phyloP scores from a whole-genome alignment of 2,329 filamentous ascomycete species.

The Alternaria tenuissima region DNA sequence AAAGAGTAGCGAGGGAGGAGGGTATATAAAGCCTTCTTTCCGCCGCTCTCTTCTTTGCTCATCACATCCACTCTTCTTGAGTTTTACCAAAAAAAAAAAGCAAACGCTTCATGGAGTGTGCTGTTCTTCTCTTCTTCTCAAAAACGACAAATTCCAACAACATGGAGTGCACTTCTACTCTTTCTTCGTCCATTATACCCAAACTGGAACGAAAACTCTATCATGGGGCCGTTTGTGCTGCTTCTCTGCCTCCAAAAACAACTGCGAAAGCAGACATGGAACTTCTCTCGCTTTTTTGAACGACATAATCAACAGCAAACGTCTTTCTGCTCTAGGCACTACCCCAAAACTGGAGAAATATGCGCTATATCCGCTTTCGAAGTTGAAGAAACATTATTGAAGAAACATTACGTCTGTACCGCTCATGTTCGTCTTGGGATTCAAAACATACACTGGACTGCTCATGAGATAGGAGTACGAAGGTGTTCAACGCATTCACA shows the following conservation, averaged over 20 bases:
- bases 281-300: too few relatives aligned
- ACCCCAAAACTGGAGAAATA: accelerated
- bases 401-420: neutral
- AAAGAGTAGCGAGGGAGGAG: too few relatives aligned
- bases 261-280: too few relatives aligned
- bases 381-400: too few relatives aligned
- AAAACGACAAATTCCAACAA: too few relatives aligned
- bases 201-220: neutral
- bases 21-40: too few relatives aligned
- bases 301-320: too few relatives aligned
- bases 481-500: neutral
- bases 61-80: too few relatives aligned
- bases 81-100: too few relatives aligned
- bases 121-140: neutral
- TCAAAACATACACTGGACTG: neutral
- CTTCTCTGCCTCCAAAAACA: too few relatives aligned
- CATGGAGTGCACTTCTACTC: neutral
- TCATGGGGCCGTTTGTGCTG: too few relatives aligned
- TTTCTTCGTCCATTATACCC: neutral
- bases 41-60: too few relatives aligned
- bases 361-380: neutral
- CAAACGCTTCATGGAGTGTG: neutral
- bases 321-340: neutral
- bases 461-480: neutral
- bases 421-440: neutral